A percentile compares a stretch with the other conserved stretches of the same genome.
These are phyloP conservation scores for Antrodiella citrinella DNA, from an alignment of 768 basidiomycete species.

Conservation along the genomic window DNA sequence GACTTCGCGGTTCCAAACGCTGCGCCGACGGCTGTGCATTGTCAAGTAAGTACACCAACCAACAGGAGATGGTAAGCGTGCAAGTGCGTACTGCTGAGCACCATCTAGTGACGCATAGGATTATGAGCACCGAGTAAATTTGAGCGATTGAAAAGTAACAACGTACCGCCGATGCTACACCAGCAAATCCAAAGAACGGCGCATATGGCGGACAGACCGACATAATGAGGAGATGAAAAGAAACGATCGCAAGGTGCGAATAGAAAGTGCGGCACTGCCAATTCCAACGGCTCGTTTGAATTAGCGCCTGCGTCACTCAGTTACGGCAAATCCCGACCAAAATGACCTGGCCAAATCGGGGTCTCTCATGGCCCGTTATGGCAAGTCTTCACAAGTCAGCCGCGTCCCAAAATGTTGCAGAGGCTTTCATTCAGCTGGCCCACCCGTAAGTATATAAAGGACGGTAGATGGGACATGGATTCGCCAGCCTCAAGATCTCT, in stretches of 20 bases:
- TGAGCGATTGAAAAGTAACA: background rate
- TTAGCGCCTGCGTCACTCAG: too few relatives aligned
- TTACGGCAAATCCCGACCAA: too few relatives aligned
- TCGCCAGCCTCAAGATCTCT: too few relatives aligned
- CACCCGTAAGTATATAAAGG: too few relatives aligned
- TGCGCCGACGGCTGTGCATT: constrained; percentile 74
- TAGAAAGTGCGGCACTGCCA: too few relatives aligned
- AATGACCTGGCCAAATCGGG: too few relatives aligned
- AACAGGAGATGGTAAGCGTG: background rate
- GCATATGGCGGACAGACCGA: constrained; percentile 86
- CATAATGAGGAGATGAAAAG: constrained; percentile 14
- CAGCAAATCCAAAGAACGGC: constrained; percentile 97
- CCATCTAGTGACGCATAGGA: constrained; percentile 67
- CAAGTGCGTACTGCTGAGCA: constrained; percentile 77
- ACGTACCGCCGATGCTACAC: constrained; percentile 87
- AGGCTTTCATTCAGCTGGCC: too few relatives aligned
- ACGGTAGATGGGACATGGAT: too few relatives aligned
- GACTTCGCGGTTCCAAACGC: constrained; percentile 96
- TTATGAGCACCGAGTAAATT: background rate
- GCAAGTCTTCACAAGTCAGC: too few relatives aligned
- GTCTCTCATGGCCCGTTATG: too few relatives aligned
- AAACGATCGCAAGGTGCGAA: background rate
- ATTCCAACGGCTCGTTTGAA: too few relatives aligned
- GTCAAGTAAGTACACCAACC: background rate
- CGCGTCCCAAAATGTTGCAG: too few relatives aligned